Percentiles rank a stretch among this genome's conserved stretches.
Evolutionary conservation across 1,284 basidiomycete genomes (phyloP).

Genomic region (Ustilago bromivora): DNA sequence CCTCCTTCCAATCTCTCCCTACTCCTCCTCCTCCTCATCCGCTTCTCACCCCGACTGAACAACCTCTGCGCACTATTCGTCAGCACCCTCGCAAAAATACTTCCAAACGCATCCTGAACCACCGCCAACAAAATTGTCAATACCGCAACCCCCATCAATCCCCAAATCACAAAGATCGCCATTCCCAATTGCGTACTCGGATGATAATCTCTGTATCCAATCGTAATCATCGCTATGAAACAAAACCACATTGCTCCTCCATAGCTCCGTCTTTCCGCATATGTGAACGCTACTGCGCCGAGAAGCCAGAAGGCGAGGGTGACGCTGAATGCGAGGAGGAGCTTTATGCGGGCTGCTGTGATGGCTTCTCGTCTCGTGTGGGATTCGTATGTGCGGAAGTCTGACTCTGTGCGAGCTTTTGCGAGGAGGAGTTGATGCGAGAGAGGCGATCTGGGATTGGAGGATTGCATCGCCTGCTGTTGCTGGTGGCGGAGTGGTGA

Average conservation of each 20-base stretch:
- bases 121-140: constrained; percentile 71
- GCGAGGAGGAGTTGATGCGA: constrained; percentile 21
- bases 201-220: constrained; percentile 56
- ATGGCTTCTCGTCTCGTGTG: constrained; percentile 29
- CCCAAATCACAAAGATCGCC: constrained; percentile 84
- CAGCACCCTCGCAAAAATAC: constrained; percentile 37
- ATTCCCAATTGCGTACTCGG: constrained; percentile 73
- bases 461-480: constrained; percentile 29
- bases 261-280: constrained; percentile 74
- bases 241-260: constrained; percentile 77
- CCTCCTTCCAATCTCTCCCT: not conserved
- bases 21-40: constrained; percentile 19
- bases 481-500: not conserved
- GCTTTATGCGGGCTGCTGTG: constrained; percentile 27
- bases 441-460: constrained; percentile 32
- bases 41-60: constrained; percentile 31
- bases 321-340: constrained; percentile 57
- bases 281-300: constrained; percentile 75
- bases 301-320: constrained; percentile 72
- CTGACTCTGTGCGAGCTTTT: constrained; percentile 29
- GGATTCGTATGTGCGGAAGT: constrained; percentile 34
- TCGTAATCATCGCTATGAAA: constrained; percentile 71
- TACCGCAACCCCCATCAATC: constrained; percentile 71
- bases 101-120: constrained; percentile 68
- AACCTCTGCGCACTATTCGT: constrained; percentile 30